Conservation (phyloP, 2,329 filamentous ascomycete genomes). For the Claviceps lovelessii region DNA sequence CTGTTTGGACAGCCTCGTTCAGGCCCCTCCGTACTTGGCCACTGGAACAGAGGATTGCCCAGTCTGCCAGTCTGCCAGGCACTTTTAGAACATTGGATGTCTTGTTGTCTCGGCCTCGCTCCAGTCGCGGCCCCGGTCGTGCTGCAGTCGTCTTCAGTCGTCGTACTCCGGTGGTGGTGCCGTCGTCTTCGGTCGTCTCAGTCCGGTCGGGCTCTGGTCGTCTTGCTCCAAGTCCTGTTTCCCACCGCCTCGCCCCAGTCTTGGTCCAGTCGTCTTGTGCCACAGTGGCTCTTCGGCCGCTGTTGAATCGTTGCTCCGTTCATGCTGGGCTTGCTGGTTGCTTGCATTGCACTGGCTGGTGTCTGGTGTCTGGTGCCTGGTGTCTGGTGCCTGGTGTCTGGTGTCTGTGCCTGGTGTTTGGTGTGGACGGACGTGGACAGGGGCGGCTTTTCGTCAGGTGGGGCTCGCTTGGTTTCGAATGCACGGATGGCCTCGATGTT, state of each 20-base stretch:
- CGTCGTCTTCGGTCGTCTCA: neutral
- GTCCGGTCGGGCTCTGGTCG: too few species aligned
- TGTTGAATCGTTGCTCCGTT: neutral
- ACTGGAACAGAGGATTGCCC: neutral
- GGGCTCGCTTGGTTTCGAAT: neutral
- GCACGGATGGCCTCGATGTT: neutral
- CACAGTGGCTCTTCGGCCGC: neutral
- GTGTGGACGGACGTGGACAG: neutral
- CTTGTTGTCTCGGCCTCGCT: neutral
- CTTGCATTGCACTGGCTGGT: too few species aligned
- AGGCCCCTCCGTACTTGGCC: neutral
- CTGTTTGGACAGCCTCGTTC: neutral
- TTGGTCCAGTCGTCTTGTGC: neutral
- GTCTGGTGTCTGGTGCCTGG: too few species aligned
- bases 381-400: too few species aligned
- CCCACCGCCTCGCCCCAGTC: neutral
- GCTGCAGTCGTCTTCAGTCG: neutral
- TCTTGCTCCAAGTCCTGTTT: too few species aligned
- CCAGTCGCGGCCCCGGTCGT: too few species aligned
- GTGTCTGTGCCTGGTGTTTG: too few species aligned
- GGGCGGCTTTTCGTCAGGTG: neutral
- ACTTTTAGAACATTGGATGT: neutral
- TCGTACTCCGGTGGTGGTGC: too few species aligned
- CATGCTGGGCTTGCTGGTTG: neutral
- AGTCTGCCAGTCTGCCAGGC: neutral